Evolutionary conservation across 1,139 yeast genomes (phyloP).

Genomic region (Groenewaldozyma sp.): DNA sequence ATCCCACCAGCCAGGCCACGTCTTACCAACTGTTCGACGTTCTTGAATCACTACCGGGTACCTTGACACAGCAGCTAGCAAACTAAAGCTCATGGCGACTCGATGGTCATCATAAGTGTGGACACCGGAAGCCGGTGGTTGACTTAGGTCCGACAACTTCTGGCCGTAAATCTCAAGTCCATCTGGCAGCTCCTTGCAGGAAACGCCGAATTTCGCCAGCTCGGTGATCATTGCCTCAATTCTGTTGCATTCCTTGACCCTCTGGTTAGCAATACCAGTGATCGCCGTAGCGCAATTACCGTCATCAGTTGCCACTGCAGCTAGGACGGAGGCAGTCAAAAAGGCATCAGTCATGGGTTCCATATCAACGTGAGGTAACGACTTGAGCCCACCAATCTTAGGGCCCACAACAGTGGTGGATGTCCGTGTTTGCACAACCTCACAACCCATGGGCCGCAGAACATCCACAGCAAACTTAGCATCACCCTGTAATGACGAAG

Average conservation of each 20-base stretch:
- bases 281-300: conserved; percentile 50
- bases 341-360: conserved; percentile 99
- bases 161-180: conserved; percentile 80
- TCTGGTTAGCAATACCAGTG: conserved; percentile 94
- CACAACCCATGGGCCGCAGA: conserved; percentile 90
- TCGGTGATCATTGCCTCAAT: conserved; percentile 90
- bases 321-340: conserved; percentile 92
- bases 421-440: conserved; percentile 67
- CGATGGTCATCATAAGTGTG: conserved; percentile 91
- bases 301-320: conserved; percentile 64
- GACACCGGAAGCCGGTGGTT: conserved; percentile 42
- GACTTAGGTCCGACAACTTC: conserved; percentile 35
- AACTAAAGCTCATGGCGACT: conserved; percentile 95
- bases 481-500: conserved; percentile 89
- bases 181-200: conserved; percentile 76
- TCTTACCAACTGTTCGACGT: conserved; percentile 88
- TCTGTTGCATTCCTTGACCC: conserved; percentile 95
- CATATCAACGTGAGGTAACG: conserved; percentile 80
- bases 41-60: conserved; percentile 67
- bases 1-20: conserved; percentile 99
- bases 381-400: conserved; percentile 53
- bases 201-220: conserved; percentile 82
- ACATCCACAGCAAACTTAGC: conserved; percentile 95
- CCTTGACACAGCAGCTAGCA: conserved; percentile 51
- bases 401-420: conserved; percentile 94